These are phyloP conservation scores for Thyridium curvatum DNA, from an alignment of 2,329 filamentous ascomycete species.

Conservation along the genomic window DNA sequence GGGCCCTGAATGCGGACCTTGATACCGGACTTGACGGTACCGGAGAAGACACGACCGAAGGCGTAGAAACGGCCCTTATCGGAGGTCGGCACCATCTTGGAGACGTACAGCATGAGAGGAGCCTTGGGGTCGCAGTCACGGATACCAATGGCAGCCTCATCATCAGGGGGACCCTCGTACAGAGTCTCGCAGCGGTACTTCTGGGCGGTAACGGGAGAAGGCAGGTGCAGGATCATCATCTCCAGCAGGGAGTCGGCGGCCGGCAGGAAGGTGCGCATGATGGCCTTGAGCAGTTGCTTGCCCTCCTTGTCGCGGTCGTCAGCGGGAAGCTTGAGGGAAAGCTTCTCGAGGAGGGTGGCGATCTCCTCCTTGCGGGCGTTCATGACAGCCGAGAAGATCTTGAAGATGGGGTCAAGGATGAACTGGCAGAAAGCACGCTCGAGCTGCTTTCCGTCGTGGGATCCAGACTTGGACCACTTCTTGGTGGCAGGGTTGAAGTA, in stretches of 20 bases:
- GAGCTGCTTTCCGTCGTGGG: conserved; percentile 77
- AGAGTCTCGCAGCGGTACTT: conserved; percentile 97
- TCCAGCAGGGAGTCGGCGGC: conserved; percentile 96
- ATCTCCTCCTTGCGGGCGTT: conserved; percentile 98
- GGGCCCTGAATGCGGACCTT: conserved; percentile 99
- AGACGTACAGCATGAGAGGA: conserved; percentile 99
- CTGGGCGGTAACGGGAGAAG: conserved; percentile 92
- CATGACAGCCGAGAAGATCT: conserved; percentile 94
- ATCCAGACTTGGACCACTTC: conserved; percentile 94
- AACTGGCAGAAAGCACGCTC: conserved; percentile 99
- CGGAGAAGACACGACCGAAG: conserved; percentile 99
- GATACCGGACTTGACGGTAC: conserved; percentile 94
- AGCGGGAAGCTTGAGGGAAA: conserved; percentile 79
- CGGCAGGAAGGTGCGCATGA: conserved; percentile 98
- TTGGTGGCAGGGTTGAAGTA: conserved; percentile 99
- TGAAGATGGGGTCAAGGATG: conserved; percentile 99
- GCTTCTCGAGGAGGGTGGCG: conserved; percentile 77
- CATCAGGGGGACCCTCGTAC: conserved; percentile 94
- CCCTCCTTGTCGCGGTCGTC: conserved; percentile 93
- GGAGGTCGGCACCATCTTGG: conserved; percentile 99
- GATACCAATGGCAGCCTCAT: conserved; percentile 91
- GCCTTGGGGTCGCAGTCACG: conserved; percentile 97
- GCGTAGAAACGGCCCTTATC: conserved; percentile 99
- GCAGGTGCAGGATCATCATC: conserved; percentile 99
- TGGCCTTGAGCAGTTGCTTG: conserved; percentile 94